These are phyloP conservation scores for Nakazawaea wickerhamii DNA, from an alignment of 805 yeast species.

Conservation along the genomic window DNA sequence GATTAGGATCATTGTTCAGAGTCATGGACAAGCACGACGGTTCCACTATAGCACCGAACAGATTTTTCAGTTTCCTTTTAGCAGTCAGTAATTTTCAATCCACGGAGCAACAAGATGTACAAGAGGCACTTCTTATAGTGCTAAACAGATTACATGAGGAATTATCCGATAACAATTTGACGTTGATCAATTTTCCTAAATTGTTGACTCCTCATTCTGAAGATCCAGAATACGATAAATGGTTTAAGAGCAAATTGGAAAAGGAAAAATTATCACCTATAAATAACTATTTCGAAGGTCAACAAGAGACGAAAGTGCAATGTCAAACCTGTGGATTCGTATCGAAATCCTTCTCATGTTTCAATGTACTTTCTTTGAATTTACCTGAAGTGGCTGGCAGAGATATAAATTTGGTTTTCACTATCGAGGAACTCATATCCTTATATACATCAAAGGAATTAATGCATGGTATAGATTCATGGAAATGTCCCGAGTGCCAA, in stretches of 20 bases:
- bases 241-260: constrained; percentile 49
- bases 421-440: constrained; percentile 57
- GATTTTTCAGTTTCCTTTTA: constrained; percentile 23
- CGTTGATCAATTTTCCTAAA: constrained; percentile 16
- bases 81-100: constrained; percentile 1
- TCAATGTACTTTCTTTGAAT: constrained; percentile 58
- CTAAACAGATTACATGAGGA: constrained; percentile 70
- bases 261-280: constrained; percentile 65
- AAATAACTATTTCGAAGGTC: constrained; percentile 66
- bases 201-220: constrained; percentile 17
- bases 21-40: constrained; percentile 15
- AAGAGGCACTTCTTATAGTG: constrained; percentile 63
- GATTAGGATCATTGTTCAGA: constrained; percentile 22
- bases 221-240: constrained; percentile 48
- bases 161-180: constrained; percentile 27
- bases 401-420: constrained; percentile 30
- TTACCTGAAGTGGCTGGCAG: constrained; percentile 37
- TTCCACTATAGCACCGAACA: constrained; percentile 17
- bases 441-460: constrained; percentile 61
- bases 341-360: constrained; percentile 55
- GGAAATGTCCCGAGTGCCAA: constrained; percentile 76
- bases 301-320: constrained; percentile 55
- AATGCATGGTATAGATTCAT: constrained; percentile 67
- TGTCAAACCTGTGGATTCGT: constrained; percentile 63
- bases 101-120: constrained; percentile 71